Evolutionary conservation across 768 basidiomycete genomes (phyloP), one percentile per base, ranked within the genome.

Genomic region (Boletales sp.): DNA sequence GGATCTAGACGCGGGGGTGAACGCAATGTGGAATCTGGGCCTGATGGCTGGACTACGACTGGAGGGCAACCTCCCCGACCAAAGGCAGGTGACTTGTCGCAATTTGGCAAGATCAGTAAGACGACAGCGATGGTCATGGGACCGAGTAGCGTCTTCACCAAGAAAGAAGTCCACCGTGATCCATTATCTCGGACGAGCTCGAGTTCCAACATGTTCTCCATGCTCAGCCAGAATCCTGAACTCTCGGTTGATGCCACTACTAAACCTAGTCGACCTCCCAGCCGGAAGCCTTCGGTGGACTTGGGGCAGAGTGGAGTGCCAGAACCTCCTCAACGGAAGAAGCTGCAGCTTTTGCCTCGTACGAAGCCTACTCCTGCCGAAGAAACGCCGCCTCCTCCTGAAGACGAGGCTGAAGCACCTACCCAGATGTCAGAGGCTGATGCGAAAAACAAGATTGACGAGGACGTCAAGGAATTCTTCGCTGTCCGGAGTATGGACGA

Each of bases 21-120:
- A 8, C 79, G 86, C 51, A 77, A 74, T 39, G 77, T 79, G 11
- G 82, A 82, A 49, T 72, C 77, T 48, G 83, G 82, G 25, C 78
- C 86, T 30, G 94, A 97, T 52, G 90, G 90, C n/a, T 97, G 94
- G 94, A 81, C 87, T 33, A 84, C 85, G 17, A 82, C 85, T 45
- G 75, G 79, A 50, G 72, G 73, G 34, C 65, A 71, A 28, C 70
- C 71, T 35, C 79, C 82, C 25, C 81, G 81, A 36, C 70, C 86
- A 49, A 87, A 92, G 71, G 90, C 84, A 43, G 91, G 91, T 18
- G 90, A 94, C 67, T 74, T 94, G 46, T 85, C 87, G 38, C 79
- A 86, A 53, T 94, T 95, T 57, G 91, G 93, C 57, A 91, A 94
- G 75, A 87, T 95, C 65, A 84, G 72, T 63, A 81, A 80, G 71